phyloP scores from a whole-genome alignment of 2,329 filamentous ascomycete genomes.

The Didymella glomerata region DNA sequence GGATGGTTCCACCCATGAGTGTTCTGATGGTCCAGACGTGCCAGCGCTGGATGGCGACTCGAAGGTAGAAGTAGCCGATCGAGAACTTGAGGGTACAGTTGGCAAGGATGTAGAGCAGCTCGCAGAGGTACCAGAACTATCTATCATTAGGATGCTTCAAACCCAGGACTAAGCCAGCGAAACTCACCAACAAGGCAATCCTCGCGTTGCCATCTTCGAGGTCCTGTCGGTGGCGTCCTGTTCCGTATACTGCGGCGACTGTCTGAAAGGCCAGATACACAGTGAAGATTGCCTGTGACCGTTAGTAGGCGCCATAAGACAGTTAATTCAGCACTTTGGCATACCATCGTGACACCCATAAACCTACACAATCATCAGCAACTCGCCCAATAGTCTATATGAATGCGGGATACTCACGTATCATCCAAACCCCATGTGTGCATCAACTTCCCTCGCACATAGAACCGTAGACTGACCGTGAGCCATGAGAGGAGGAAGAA shows the following conservation, averaged over 20 bases:
- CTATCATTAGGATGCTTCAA: not conserved
- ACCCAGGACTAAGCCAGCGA: no score
- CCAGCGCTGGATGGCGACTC: constrained; percentile 57
- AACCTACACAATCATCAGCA: constrained; percentile 20
- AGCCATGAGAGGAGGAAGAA: constrained; percentile 51
- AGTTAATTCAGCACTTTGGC: not conserved
- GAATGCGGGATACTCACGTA: constrained; percentile 25
- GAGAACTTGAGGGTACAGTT: constrained; percentile 61
- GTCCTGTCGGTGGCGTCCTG: constrained; percentile 49
- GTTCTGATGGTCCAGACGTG: constrained; percentile 58
- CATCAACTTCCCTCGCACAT: constrained; percentile 46
- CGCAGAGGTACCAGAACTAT: constrained; percentile 64
- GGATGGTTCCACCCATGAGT: constrained; percentile 57
- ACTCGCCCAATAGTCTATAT: not conserved
- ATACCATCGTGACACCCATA: constrained; percentile 51
- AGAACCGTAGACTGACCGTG: constrained; percentile 47
- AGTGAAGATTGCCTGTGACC: constrained; percentile 48
- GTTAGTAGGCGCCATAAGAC: not conserved
- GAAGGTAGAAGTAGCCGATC: constrained; percentile 63
- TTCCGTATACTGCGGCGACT: constrained; percentile 51
- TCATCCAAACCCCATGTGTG: constrained; percentile 51
- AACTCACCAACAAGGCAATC: constrained; percentile 42
- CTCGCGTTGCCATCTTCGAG: constrained; percentile 42
- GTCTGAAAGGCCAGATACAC: constrained; percentile 53
- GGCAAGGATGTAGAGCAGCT: constrained; percentile 62